A percentile compares a stretch with the other conserved stretches of the same genome.
Evolutionary conservation across 2,329 filamentous ascomycete species (phyloP).

Genomic region (Lachnellula willkommii): DNA sequence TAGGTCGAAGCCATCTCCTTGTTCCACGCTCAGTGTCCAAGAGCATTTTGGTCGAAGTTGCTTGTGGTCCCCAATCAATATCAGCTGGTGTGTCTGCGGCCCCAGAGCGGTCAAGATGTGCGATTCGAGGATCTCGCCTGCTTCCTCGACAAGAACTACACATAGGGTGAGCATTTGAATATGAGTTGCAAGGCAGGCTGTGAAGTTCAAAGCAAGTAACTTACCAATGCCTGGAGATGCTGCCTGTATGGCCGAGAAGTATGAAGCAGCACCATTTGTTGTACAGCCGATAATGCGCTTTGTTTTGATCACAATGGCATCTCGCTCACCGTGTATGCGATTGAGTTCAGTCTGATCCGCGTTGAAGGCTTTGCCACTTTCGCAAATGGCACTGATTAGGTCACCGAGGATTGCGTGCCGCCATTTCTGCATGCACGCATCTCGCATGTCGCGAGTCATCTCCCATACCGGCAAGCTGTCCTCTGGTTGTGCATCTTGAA

Average conservation of each 20-base stretch:
- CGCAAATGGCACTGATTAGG: slow-evolving; percentile 37
- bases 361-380: slow-evolving; percentile 39
- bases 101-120: slow-evolving; percentile 59
- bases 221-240: slow-evolving; percentile 47
- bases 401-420: slow-evolving; percentile 44
- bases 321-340: slow-evolving; percentile 40
- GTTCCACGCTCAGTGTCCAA: slow-evolving; percentile 56
- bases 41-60: slow-evolving; percentile 66
- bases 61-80: slow-evolving; percentile 69
- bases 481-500: slow-evolving; percentile 32
- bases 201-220: slow-evolving; percentile 28
- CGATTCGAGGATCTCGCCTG: slow-evolving; percentile 65
- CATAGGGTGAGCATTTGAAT: background rate
- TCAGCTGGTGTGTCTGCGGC: slow-evolving; percentile 52
- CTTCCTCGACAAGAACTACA: slow-evolving; percentile 58
- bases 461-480: slow-evolving; percentile 45
- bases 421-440: slow-evolving; percentile 40
- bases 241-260: slow-evolving; percentile 47
- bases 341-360: slow-evolving; percentile 37
- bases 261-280: slow-evolving; percentile 63
- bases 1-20: slow-evolving; percentile 60
- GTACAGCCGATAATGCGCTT: slow-evolving; percentile 65
- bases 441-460: slow-evolving; percentile 38
- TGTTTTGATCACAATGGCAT: slow-evolving; percentile 40
- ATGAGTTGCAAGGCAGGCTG: background rate